Evolutionary conservation across 1,284 basidiomycete species (phyloP).

Genomic region (Rhodotorula sp.): DNA sequence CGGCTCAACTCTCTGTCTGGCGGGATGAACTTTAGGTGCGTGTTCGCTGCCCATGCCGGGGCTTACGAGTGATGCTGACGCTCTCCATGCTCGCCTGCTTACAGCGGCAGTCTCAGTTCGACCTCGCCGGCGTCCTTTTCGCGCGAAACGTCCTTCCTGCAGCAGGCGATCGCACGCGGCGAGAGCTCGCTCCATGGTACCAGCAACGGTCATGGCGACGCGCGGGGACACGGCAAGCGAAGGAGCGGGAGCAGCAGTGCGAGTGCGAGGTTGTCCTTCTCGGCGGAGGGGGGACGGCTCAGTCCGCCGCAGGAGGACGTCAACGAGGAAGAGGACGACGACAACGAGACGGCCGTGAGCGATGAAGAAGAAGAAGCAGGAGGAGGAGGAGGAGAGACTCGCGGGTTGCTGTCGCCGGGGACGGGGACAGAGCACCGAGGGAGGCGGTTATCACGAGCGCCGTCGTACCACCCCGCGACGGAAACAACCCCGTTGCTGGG

Average conservation of each 20-base stretch:
- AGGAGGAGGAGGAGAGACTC: neutral
- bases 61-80: neutral
- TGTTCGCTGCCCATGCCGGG: neutral
- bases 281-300: slow-evolving; percentile 21
- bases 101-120: slow-evolving; percentile 19
- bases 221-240: neutral
- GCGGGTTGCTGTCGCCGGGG: neutral
- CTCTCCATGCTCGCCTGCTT: slow-evolving; percentile 41
- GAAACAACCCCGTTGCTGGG: slow-evolving; percentile 21
- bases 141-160: slow-evolving; percentile 39
- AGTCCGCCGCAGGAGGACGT: slow-evolving; percentile 30
- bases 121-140: slow-evolving; percentile 32
- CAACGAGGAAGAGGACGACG: slow-evolving; percentile 18
- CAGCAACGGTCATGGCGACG: neutral
- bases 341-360: neutral
- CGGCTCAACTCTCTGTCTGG: neutral
- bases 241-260: neutral
- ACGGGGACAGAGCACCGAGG: too few relatives aligned
- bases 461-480: neutral
- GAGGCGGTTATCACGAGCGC: neutral
- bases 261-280: slow-evolving; percentile 18
- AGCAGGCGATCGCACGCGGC: slow-evolving; percentile 21
- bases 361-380: neutral
- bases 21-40: neutral
- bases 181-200: slow-evolving; percentile 12